Conservation (phyloP, 208 protist genomes). For the Wallacemonas sp. region DNA sequence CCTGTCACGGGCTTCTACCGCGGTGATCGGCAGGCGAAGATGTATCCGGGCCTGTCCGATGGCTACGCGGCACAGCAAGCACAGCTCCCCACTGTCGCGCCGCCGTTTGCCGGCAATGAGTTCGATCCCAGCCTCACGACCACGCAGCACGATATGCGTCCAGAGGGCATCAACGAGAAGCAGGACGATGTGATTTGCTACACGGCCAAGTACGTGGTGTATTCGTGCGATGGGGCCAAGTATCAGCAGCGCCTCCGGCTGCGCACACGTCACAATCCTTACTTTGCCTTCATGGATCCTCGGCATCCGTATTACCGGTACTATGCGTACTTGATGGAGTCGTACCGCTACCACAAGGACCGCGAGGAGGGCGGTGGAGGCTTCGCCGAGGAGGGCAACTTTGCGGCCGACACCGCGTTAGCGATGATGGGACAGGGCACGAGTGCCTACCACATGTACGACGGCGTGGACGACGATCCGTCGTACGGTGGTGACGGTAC, state of each 20-base stretch:
- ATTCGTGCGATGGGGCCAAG: slow-evolving; percentile 60
- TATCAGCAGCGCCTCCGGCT: slow-evolving; percentile 70
- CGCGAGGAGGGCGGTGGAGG: slow-evolving; percentile 34
- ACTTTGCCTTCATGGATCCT: slow-evolving; percentile 74
- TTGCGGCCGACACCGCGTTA: not conserved
- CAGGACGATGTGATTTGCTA: slow-evolving; percentile 85
- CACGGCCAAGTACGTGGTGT: slow-evolving; percentile 80
- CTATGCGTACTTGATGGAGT: slow-evolving; percentile 77
- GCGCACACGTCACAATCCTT: slow-evolving; percentile 67
- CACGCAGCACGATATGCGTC: slow-evolving; percentile 32
- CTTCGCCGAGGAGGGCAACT: slow-evolving; percentile 2
- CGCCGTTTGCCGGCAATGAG: not conserved
- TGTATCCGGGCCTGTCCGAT: slow-evolving; percentile 3
- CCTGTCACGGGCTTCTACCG: slow-evolving; percentile 2
- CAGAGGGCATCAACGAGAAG: slow-evolving; percentile 63
- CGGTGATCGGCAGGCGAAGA: slow-evolving; percentile 4
- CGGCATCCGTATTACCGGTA: slow-evolving; percentile 68
- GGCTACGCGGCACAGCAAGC: not conserved
- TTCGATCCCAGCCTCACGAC: slow-evolving; percentile 25
- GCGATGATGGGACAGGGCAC: slow-evolving; percentile 10
- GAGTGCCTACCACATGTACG: not conserved
- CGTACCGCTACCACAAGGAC: slow-evolving; percentile 59
- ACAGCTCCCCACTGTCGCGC: slow-evolving; percentile 7
- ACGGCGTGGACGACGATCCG: not conserved
- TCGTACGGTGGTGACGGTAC: not conserved